Base-by-base conservation (phyloP, 176 grass and related monocot species). In the Chrysopogon serrulatus region DNA sequence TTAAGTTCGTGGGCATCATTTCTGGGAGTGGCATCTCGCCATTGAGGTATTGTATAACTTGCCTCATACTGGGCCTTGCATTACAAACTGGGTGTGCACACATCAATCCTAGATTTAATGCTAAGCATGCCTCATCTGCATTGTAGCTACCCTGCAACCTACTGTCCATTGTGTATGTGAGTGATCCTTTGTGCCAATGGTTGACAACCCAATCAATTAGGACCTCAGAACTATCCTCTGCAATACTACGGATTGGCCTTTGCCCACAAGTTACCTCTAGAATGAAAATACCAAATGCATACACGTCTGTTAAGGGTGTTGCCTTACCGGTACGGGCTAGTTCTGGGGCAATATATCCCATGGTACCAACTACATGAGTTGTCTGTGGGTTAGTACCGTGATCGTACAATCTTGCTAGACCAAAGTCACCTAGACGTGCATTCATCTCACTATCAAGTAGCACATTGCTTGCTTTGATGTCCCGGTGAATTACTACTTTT, bases 381-480 rank as follows among this genome's bases (percentile, higher is more conserved):
- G 82, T 84, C 16, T 84, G 60, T 21, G 43, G 60, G 33, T 84
- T 73, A 0, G 61, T 41, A 18, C 82, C 82, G 16, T 84, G 82
- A 39, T 84, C 82, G 41, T 84, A 84, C 32, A 84, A 14, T 17
- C 72, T 76, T 67, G 82, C 61, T 7, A 84, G 82, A 18, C 82
- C 82, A 17, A 76, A 84, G 17, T 84, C 72, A 32, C 72, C 82
- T 17, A 84, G 72, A 5, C 72, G 72, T 11, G 73, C 93, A 18
- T 92, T 90, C 78, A 87, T 76, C 4, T 87, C 68, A 45, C 11
- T 26, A 10, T 95, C 93, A 23, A 95, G 85, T 33, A 95, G 85
- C 10, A 95, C 85, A 15, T 95, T 95, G 15, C 90, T 92, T 8
- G 90, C 93, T 35, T 92, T 92, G 61, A 92, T 59, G 30, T 79